Percentiles rank a stretch among this genome's conserved stretches.
phyloP scores from a whole-genome alignment of 495 filamentous ascomycete genomes.

The Apodospora peruviana region DNA sequence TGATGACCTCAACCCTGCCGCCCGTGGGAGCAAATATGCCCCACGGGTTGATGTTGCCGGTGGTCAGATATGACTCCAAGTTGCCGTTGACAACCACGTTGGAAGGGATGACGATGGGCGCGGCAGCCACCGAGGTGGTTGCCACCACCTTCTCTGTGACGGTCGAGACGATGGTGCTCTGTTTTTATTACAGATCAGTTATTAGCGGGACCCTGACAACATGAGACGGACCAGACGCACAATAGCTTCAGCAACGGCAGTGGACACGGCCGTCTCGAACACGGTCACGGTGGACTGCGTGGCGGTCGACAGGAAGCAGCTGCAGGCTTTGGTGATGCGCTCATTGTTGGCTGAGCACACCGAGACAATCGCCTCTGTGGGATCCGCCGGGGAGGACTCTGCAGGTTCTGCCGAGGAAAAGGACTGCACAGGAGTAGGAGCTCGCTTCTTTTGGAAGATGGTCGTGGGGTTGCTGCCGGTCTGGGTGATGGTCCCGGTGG shows the following conservation, averaged over 20 bases:
- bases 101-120: constrained; percentile 6
- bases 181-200: not conserved
- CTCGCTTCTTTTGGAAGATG: constrained; percentile 8
- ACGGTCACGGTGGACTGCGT: constrained; percentile 14
- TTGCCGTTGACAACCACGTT: constrained; percentile 10
- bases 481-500: constrained; percentile 11
- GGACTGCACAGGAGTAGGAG: not conserved
- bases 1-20: constrained; percentile 10
- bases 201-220: not conserved
- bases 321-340: constrained; percentile 19
- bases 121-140: constrained; percentile 5
- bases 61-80: constrained; percentile 10
- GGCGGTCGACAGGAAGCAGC: constrained; percentile 13
- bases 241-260: constrained; percentile 6
- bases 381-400: not conserved
- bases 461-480: constrained; percentile 3
- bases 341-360: constrained; percentile 5
- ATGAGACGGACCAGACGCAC: not conserved
- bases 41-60: constrained; percentile 16
- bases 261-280: constrained; percentile 4
- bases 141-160: constrained; percentile 7
- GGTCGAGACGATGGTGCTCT: constrained; percentile 8
- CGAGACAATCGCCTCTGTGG: constrained; percentile 7
- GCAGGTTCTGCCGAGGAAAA: not conserved
- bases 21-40: not conserved